A percentile compares a stretch with the other conserved stretches of the same genome.
These are phyloP conservation scores for Fraxinus cuspidata DNA, from an alignment of 257 asterid genomes.

Conservation along the genomic window DNA sequence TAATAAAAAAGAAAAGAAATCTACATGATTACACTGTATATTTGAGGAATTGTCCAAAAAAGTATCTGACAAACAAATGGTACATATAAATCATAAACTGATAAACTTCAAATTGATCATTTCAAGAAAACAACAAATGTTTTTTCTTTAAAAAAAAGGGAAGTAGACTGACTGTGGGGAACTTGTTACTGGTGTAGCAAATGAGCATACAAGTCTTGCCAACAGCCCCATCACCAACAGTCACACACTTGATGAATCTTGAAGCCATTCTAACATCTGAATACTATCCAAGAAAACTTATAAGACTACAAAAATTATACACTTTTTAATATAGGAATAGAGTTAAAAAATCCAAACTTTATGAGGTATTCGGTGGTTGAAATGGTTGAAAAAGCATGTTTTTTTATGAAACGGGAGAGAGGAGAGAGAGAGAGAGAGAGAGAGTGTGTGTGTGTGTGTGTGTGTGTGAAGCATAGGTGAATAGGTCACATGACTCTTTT, in stretches of 20 bases:
- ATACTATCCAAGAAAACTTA: slow-evolving; percentile 24
- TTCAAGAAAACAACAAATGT: neutral
- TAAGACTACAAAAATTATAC: slow-evolving; percentile 2
- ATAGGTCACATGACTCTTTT: slow-evolving; percentile 66
- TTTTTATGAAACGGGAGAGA: slow-evolving; percentile 5
- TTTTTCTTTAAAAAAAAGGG: neutral
- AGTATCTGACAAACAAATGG: too few species aligned
- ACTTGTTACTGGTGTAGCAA: slow-evolving; percentile 95
- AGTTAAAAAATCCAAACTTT: slow-evolving; percentile 26
- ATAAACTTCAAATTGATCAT: slow-evolving; percentile 27
- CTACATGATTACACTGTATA: too few species aligned
- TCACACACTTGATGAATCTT: slow-evolving; percentile 95
- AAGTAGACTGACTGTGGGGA: slow-evolving; percentile 74
- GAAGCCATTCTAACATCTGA: slow-evolving; percentile 69
- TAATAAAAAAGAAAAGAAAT: too few species aligned
- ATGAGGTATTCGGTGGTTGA: slow-evolving; percentile 34
- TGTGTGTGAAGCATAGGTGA: slow-evolving; percentile 16
- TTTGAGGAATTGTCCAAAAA: too few species aligned
- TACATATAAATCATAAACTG: too few species aligned
- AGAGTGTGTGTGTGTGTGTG: slow-evolving; percentile 17
- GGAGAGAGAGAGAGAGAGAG: slow-evolving; percentile 31
- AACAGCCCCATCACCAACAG: slow-evolving; percentile 99
- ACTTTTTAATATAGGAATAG: slow-evolving; percentile 9
- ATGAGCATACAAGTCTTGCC: slow-evolving; percentile 99
- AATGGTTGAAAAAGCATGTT: slow-evolving; percentile 40